Conservation (phyloP, 129 eudicot species). For the Escallonia herrerae region DNA sequence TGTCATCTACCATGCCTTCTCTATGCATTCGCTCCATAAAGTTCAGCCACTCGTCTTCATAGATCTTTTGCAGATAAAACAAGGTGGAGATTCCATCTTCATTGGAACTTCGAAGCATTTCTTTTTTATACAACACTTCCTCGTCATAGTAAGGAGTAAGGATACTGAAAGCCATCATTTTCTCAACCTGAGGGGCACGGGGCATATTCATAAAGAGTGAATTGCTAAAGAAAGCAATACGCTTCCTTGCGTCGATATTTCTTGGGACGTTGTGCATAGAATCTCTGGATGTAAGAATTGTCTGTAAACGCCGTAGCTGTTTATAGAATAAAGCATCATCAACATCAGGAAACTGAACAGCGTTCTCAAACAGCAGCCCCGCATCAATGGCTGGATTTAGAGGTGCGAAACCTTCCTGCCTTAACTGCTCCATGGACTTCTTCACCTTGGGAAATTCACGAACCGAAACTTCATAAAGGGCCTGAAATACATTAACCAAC, state of each 20-base stretch:
- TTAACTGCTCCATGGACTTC: conserved; percentile 36
- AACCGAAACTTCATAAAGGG: conserved; percentile 61
- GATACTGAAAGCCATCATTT: conserved; percentile 88
- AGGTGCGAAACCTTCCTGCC: conserved; percentile 65
- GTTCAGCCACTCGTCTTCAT: conserved; percentile 82
- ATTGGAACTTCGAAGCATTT: conserved; percentile 54
- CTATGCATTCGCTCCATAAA: conserved; percentile 75
- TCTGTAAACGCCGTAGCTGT: conserved; percentile 65
- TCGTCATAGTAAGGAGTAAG: conserved; percentile 92
- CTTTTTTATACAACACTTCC: conserved; percentile 69
- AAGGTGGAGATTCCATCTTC: conserved; percentile 85
- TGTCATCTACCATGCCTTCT: conserved; percentile 70
- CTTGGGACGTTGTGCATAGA: conserved; percentile 71
- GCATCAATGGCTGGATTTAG: conserved; percentile 26
- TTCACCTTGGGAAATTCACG: conserved; percentile 60
- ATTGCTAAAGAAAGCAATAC: conserved; percentile 81
- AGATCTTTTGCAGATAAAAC: conserved; percentile 81
- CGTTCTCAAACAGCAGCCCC: conserved; percentile 64
- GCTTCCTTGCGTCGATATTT: conserved; percentile 68
- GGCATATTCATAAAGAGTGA: conserved; percentile 94
- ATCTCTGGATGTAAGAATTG: conserved; percentile 69
- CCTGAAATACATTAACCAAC: conserved; percentile 53
- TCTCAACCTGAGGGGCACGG: conserved; percentile 90
- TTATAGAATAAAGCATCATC: conserved; percentile 54
- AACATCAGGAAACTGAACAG: conserved; percentile 47